Conservation (phyloP, 2,329 filamentous ascomycete species). For the Fusarium graminum region DNA sequence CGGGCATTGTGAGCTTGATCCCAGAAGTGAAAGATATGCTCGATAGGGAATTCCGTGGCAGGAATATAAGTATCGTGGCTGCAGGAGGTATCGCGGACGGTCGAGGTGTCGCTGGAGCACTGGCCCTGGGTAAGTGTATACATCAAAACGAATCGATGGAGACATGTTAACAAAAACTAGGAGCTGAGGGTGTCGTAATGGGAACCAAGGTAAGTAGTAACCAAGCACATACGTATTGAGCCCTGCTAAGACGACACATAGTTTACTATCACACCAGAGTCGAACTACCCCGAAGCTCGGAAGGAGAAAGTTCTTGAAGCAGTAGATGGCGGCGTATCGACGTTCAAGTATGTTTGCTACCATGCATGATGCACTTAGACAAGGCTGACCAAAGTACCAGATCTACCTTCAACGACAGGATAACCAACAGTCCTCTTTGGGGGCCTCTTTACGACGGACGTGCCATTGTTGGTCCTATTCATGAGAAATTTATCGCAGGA, state of each 20-base stretch:
- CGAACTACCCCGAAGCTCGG: conserved; percentile 56
- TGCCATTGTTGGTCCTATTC: conserved; percentile 57
- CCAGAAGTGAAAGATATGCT: conserved; percentile 68
- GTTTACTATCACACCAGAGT: conserved; percentile 62
- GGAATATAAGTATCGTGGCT: conserved; percentile 61
- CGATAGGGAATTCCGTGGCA: conserved; percentile 52
- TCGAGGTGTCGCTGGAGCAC: conserved; percentile 66
- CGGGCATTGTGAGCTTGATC: conserved; percentile 67
- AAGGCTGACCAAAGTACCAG: conserved; percentile 35
- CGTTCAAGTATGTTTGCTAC: conserved; percentile 57
- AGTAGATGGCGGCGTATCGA: conserved; percentile 60
- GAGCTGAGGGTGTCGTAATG: conserved; percentile 60
- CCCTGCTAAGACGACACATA: conserved; percentile 43
- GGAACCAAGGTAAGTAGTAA: conserved; percentile 56
- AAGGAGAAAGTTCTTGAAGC: conserved; percentile 59
- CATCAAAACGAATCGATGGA: background rate
- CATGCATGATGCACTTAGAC: background rate
- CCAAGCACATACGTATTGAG: background rate
- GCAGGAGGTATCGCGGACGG: conserved; percentile 72
- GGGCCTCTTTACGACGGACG: conserved; percentile 60
- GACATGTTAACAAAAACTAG: conserved; percentile 42
- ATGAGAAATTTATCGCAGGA: conserved; percentile 57
- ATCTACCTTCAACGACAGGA: conserved; percentile 59
- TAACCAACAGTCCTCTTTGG: conserved; percentile 57
- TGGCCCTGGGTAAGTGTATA: conserved; percentile 63